Evolutionary conservation across 2,329 filamentous ascomycete genomes (phyloP), one percentile per base, ranked within the genome.

Genomic region (Phialophora verrucosa): DNA sequence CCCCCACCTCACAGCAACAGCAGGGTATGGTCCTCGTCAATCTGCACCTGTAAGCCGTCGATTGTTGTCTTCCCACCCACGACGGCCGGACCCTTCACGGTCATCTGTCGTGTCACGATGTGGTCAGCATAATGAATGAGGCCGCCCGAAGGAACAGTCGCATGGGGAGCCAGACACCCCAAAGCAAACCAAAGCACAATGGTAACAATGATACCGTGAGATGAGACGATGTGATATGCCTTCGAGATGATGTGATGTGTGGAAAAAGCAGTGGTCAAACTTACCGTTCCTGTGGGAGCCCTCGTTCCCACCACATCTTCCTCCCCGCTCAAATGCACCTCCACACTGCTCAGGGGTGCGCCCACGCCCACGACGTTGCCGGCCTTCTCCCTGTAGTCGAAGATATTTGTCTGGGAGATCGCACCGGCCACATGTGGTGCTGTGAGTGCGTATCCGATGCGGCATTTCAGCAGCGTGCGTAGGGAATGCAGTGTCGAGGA

Each of bases 381-480:
- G 44, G 78, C 80, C 68, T 84, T 83, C 71, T 71, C 66, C 57
- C 94, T 84, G 77, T 98, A 98, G 76, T 98, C 94, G 75, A 91
- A 96, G 47, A 93, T 84, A 68, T 91, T 89, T 7, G 91, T 96
- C 80, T 98, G 94, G 0, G 90, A 83, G n/a, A 96, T 87, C 0
- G 93, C 90, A 44, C 95, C 95, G 1, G 93, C 94, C n/a, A 98
- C 91, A 67, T 87, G 87, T 27, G 92, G 83, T 0, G 91, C 88
- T 20, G 92, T 91, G 62, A 99, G 83, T 2, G 93, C 93, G 77
- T 98, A 97, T 59, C 96, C 84, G 64, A 97, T 83, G 59, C 92
- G 87, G 1, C 92, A 90, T 31, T 90, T 87, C 1, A 91, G 91
- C 77, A 93, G 91, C 60, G 96, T 85, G 54, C 93, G 88, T 64